Evolutionary conservation across 148 eudicot genomes (phyloP).

Genomic region (Spergularia bocconei): DNA sequence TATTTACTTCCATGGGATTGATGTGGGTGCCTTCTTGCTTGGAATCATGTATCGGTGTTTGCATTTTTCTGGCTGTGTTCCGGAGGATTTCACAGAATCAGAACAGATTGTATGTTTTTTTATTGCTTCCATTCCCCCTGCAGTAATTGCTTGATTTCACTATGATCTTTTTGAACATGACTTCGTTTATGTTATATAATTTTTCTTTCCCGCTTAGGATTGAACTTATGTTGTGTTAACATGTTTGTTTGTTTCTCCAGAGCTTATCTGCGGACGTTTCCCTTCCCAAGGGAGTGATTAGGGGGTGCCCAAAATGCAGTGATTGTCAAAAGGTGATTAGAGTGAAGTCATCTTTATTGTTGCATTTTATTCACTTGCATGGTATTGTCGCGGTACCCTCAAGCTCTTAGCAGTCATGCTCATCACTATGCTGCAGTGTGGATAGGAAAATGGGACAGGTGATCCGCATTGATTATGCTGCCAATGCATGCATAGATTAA

Average conservation of each 20-base stretch:
- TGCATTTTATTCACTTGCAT: background rate
- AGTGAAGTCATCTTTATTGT: background rate
- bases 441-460: too few species aligned
- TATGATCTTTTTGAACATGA: slow-evolving; percentile 4
- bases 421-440: background rate
- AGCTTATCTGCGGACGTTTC: slow-evolving; percentile 19
- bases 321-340: slow-evolving; percentile 53
- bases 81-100: background rate
- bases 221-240: background rate
- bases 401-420: background rate
- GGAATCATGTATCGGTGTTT: slow-evolving; percentile 5
- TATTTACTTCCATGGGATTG: background rate
- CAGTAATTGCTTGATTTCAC: background rate
- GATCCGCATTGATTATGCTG: too few species aligned
- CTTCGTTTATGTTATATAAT: background rate
- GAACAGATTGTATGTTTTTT: background rate
- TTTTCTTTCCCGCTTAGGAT: background rate
- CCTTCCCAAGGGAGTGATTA: slow-evolving; percentile 67
- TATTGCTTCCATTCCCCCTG: background rate
- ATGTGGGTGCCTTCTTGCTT: background rate
- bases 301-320: slow-evolving; percentile 52
- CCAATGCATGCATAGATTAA: background rate
- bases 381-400: background rate
- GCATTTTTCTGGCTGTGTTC: background rate
- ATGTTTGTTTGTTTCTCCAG: slow-evolving; percentile 17